Base-by-base conservation (phyloP, 306 rosid species). In the Cicer cuneatum region DNA sequence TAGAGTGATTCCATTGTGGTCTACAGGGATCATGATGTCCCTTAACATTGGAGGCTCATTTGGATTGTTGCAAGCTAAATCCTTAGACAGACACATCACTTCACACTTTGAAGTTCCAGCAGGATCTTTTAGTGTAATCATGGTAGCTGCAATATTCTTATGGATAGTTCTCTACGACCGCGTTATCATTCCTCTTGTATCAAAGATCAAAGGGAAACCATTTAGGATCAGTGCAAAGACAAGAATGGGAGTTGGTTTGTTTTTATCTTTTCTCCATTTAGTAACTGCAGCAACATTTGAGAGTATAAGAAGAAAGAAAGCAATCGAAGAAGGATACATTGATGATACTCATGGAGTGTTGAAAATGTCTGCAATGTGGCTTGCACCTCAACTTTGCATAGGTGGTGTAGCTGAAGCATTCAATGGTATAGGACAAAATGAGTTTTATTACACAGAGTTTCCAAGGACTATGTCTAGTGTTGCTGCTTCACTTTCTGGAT, bases 371-470 rank as follows among this genome's bases (percentile, higher is more conserved):
- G 89, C 89, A 1, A 7, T 77, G 15, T 91, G 97, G 97, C 86
- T 91, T 52, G 45, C 78, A 4, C 90, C 90, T 33, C 92, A 85
- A n/a, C 80, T 83, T 70, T 68, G 71, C 75, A 49, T 89, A 54
- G 80, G 24, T 18, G 97, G 93, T 7, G 83, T 91, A 15, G 89
- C 90, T 10, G 97, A 91, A 78, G 97, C 92, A 65, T 86, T 85
- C 48, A 91, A 84, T 60, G 89, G 76, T 4, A 81, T 89, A 1
- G 97, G 88, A 39, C 93, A 91, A 48, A 82, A 82, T 10, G 97
- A 91, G 72, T 89, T 91, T 73, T 89, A 86, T 75, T 89, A 91
- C 71, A 78, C 87, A 0, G 93, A 89, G 72, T 87, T 91, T 15
- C 97, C 97, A 0, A 83, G 73, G 71, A 83, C 81, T 24, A 87